Evolutionary conservation across 495 filamentous ascomycete species (phyloP).

Genomic region (Penicillium ucsense): DNA sequence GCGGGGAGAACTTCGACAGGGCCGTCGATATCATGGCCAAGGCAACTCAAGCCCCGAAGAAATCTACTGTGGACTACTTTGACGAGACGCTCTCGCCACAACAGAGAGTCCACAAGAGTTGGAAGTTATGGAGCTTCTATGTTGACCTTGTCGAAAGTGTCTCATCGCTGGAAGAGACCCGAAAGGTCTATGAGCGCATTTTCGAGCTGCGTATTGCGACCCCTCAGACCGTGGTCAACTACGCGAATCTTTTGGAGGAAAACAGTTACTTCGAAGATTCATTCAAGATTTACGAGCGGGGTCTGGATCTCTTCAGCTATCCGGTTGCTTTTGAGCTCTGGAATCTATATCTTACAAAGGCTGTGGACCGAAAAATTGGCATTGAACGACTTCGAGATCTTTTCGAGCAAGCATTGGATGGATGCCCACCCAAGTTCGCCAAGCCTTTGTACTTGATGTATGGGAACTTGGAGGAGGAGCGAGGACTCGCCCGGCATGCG

Average conservation of each 20-base stretch:
- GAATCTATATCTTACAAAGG: slow-evolving; percentile 97
- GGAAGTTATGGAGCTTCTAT: slow-evolving; percentile 99
- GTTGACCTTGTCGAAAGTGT: slow-evolving; percentile 97
- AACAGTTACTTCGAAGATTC: slow-evolving; percentile 94
- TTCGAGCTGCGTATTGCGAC: slow-evolving; percentile 98
- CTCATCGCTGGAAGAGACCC: slow-evolving; percentile 81
- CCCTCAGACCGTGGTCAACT: slow-evolving; percentile 97
- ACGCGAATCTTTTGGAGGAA: slow-evolving; percentile 92
- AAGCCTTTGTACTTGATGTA: slow-evolving; percentile 98
- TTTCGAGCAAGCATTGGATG: slow-evolving; percentile 95
- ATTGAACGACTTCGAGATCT: slow-evolving; percentile 92
- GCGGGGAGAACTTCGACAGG: slow-evolving; percentile 90
- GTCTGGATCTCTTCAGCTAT: slow-evolving; percentile 92
- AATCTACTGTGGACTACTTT: slow-evolving; percentile 94
- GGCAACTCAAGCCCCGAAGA: slow-evolving; percentile 88
- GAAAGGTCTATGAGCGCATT: slow-evolving; percentile 89
- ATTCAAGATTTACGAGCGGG: slow-evolving; percentile 95
- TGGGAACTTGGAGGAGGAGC: slow-evolving; percentile 91
- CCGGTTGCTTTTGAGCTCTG: slow-evolving; percentile 97
- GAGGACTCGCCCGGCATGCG: slow-evolving; percentile 89
- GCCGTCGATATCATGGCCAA: slow-evolving; percentile 95
- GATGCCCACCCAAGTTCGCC: slow-evolving; percentile 90
- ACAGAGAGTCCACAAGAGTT: slow-evolving; percentile 96
- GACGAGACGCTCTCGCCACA: slow-evolving; percentile 91
- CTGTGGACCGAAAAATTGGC: slow-evolving; percentile 86